These are phyloP conservation scores for Pseudozyma tsukubaensis DNA, from an alignment of 1,284 basidiomycete genomes.

Conservation along the genomic window DNA sequence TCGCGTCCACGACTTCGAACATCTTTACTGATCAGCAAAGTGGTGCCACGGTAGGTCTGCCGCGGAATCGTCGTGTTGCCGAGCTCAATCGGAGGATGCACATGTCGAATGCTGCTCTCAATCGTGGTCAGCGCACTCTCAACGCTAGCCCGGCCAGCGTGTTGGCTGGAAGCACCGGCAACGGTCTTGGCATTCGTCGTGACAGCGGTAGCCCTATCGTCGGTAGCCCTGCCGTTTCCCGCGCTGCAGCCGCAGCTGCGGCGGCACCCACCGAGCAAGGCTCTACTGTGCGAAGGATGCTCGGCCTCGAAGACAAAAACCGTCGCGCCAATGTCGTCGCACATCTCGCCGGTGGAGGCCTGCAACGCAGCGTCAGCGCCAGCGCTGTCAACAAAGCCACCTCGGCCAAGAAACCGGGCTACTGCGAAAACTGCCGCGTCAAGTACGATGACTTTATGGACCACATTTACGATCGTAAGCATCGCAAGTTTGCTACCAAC, in stretches of 20 bases:
- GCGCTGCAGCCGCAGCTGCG: neutral
- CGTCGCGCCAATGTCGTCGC: neutral
- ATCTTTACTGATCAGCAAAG: conserved; percentile 50
- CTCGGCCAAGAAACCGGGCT: conserved; percentile 87
- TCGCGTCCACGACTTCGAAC: conserved; percentile 84
- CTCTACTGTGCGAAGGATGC: conserved; percentile 58
- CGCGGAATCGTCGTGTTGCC: conserved; percentile 55
- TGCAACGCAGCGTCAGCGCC: conserved; percentile 52
- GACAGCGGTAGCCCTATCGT: conserved; percentile 30
- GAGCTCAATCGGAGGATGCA: conserved; percentile 59
- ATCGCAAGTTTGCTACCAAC: conserved; percentile 86
- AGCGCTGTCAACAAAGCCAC: conserved; percentile 66
- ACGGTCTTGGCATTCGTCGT: conserved; percentile 43
- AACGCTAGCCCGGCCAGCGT: conserved; percentile 48
- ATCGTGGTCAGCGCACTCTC: conserved; percentile 19
- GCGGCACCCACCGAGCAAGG: conserved; percentile 22
- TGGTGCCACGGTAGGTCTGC: conserved; percentile 35
- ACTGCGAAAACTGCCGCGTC: conserved; percentile 94
- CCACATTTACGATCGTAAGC: conserved; percentile 82
- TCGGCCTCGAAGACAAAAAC: conserved; percentile 42
- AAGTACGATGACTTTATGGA: conserved; percentile 91
- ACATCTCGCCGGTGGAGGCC: conserved; percentile 2
- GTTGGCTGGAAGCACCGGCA: conserved; percentile 42
- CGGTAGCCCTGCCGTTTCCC: conserved; percentile 17
- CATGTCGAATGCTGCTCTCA: conserved; percentile 30